phyloP scores from a whole-genome alignment of 768 basidiomycete species.

The Mycena haematopus region DNA sequence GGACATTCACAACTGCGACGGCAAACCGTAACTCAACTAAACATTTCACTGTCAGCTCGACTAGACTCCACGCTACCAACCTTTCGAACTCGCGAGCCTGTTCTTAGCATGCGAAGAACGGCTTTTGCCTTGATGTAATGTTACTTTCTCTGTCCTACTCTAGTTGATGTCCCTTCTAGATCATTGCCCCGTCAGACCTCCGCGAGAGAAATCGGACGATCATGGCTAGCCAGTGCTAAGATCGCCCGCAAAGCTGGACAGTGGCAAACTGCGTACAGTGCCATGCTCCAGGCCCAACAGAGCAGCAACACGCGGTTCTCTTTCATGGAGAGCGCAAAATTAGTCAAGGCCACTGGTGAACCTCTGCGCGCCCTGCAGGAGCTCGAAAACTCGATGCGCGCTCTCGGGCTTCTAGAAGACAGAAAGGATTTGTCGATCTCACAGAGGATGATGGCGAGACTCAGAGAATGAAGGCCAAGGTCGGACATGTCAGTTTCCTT shows the following conservation, averaged over 20 bases:
- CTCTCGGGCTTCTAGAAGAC: conserved; percentile 53
- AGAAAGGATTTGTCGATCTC: conserved; percentile 57
- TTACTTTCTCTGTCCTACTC: conserved; percentile 19
- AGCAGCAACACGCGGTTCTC: conserved; percentile 69
- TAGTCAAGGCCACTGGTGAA: conserved; percentile 80
- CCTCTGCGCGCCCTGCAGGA: conserved; percentile 87
- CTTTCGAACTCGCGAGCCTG: conserved; percentile 86
- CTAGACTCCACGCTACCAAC: conserved; percentile 83
- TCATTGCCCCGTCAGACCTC: conserved; percentile 46
- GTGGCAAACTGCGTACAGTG: conserved; percentile 96
- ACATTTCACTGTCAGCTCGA: conserved; percentile 61
- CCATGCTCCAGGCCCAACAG: conserved; percentile 88
- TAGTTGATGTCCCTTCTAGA: conserved; percentile 24
- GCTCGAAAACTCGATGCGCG: conserved; percentile 74
- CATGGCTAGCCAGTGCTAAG: conserved; percentile 93
- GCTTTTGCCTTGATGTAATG: conserved; percentile 77
- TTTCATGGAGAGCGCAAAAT: conserved; percentile 91
- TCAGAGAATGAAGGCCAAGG: conserved; percentile 75
- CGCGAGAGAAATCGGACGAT: conserved; percentile 72
- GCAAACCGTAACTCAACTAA: conserved; percentile 50
- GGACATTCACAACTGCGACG: conserved; percentile 40
- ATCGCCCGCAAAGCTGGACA: conserved; percentile 96
- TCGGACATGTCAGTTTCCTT: conserved; percentile 32
- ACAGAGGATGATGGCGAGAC: conserved; percentile 60
- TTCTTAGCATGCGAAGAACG: conserved; percentile 88